Conservation (phyloP, 495 filamentous ascomycete genomes). For the Penicillium fimorum region DNA sequence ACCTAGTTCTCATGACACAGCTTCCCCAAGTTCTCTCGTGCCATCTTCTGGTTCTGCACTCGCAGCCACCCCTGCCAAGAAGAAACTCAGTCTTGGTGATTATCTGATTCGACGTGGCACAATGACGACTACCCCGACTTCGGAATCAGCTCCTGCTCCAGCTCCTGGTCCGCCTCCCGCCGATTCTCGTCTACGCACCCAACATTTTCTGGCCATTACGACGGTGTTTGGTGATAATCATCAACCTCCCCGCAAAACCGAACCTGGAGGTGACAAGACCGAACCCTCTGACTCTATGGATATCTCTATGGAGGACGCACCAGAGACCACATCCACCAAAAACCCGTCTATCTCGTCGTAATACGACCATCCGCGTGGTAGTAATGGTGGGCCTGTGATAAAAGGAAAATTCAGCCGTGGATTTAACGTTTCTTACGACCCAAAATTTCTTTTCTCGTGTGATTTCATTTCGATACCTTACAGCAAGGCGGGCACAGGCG, state of each 20-base stretch:
- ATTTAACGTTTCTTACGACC: slow-evolving; percentile 33
- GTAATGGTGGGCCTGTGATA: slow-evolving; percentile 20
- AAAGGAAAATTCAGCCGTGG: slow-evolving; percentile 11
- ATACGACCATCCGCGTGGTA: slow-evolving; percentile 13
- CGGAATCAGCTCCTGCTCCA: slow-evolving; percentile 32
- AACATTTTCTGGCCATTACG: slow-evolving; percentile 6
- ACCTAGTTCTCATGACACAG: slow-evolving; percentile 32
- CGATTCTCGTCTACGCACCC: neutral
- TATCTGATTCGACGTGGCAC: slow-evolving; percentile 55
- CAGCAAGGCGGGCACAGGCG: slow-evolving; percentile 19
- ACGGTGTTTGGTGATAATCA: neutral
- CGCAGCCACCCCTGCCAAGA: slow-evolving; percentile 59
- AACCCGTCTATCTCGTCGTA: slow-evolving; percentile 31
- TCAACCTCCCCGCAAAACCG: slow-evolving; percentile 13
- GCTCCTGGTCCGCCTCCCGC: neutral
- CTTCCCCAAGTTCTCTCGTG: slow-evolving; percentile 20
- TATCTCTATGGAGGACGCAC: slow-evolving; percentile 36
- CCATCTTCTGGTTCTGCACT: slow-evolving; percentile 37
- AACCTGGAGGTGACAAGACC: slow-evolving; percentile 20
- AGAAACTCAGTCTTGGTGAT: slow-evolving; percentile 67
- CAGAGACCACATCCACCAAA: slow-evolving; percentile 29
- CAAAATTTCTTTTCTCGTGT: slow-evolving; percentile 28
- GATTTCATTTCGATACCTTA: slow-evolving; percentile 21
- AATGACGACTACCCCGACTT: slow-evolving; percentile 38
- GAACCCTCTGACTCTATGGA: slow-evolving; percentile 25